Evolutionary conservation across 495 filamentous ascomycete species (phyloP).

Genomic region (Hypomontagnella monticulosa): DNA sequence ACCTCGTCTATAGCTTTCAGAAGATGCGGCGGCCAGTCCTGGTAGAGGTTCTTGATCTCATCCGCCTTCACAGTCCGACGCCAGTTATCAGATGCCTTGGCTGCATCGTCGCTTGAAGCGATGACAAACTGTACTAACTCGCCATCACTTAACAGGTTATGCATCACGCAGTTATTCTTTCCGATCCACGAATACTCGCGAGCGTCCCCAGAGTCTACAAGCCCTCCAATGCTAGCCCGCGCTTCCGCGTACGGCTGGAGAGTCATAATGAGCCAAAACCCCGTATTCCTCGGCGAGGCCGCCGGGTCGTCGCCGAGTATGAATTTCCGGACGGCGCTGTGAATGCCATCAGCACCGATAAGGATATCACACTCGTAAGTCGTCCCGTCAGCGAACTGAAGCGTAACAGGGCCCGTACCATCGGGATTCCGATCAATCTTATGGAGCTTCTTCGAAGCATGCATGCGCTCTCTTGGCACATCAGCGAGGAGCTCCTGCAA

Average conservation of each 20-base stretch:
- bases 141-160: constrained; percentile 27
- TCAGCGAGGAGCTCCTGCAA: constrained; percentile 22
- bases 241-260: constrained; percentile 29
- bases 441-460: constrained; percentile 31
- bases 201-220: constrained; percentile 16
- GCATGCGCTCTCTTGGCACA: constrained; percentile 17
- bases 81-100: constrained; percentile 14
- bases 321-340: constrained; percentile 49
- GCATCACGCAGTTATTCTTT: constrained; percentile 8
- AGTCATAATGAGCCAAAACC: constrained; percentile 27
- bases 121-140: too few relatives aligned
- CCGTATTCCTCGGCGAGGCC: constrained; percentile 20
- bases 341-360: constrained; percentile 60
- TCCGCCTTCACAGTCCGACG: constrained; percentile 10
- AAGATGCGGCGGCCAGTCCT: constrained; percentile 17
- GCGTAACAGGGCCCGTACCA: constrained; percentile 11
- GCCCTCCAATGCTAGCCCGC: constrained; percentile 21
- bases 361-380: constrained; percentile 54
- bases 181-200: constrained; percentile 34
- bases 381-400: constrained; percentile 47
- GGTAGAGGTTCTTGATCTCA: constrained; percentile 30
- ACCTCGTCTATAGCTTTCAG: constrained; percentile 26
- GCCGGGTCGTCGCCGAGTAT: constrained; percentile 26
- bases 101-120: constrained; percentile 32
- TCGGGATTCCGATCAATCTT: constrained; percentile 21